A percentile compares a stretch with the other conserved stretches of the same genome.
Conservation (phyloP, 2,329 filamentous ascomycete species). For the Diaporthe capsici region DNA sequence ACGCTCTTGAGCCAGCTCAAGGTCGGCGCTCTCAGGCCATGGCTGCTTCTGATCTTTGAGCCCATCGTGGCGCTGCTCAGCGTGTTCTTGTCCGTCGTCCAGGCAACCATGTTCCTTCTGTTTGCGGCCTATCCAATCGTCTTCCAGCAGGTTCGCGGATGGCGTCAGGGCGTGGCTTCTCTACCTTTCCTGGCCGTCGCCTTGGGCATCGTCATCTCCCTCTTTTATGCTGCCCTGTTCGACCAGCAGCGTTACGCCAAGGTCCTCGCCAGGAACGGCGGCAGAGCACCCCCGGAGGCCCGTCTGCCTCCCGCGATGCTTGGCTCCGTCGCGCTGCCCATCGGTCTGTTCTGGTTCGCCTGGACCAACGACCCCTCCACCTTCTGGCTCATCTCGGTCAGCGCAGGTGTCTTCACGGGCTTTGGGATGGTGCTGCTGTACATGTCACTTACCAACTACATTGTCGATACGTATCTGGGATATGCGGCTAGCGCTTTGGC, state of each 20-base stretch:
- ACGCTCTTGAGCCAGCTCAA: constrained; percentile 66
- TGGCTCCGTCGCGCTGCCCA: constrained; percentile 67
- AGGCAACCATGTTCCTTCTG: constrained; percentile 57
- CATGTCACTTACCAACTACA: constrained; percentile 86
- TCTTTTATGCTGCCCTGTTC: constrained; percentile 58
- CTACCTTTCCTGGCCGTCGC: constrained; percentile 70
- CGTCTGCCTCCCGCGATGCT: constrained; percentile 68
- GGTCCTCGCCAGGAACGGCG: constrained; percentile 62
- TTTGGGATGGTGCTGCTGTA: constrained; percentile 82
- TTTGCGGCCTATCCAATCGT: constrained; percentile 64
- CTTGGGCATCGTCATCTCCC: constrained; percentile 66
- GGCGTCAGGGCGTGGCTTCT: constrained; percentile 64
- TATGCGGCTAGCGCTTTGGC: constrained; percentile 87
- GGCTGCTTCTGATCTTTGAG: constrained; percentile 64
- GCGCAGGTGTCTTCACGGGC: constrained; percentile 71
- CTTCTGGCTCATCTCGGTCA: constrained; percentile 40
- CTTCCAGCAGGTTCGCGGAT: constrained; percentile 64
- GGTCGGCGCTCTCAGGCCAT: constrained; percentile 52
- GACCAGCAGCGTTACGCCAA: constrained; percentile 60
- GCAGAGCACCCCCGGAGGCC: constrained; percentile 70
- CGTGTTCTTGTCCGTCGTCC: constrained; percentile 64
- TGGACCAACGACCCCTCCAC: constrained; percentile 64
- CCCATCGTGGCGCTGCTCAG: constrained; percentile 70
- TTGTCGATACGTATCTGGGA: constrained; percentile 84
- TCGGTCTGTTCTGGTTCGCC: constrained; percentile 70